Conservation (phyloP, 805 yeast genomes). For the Yarrowia deformans region DNA sequence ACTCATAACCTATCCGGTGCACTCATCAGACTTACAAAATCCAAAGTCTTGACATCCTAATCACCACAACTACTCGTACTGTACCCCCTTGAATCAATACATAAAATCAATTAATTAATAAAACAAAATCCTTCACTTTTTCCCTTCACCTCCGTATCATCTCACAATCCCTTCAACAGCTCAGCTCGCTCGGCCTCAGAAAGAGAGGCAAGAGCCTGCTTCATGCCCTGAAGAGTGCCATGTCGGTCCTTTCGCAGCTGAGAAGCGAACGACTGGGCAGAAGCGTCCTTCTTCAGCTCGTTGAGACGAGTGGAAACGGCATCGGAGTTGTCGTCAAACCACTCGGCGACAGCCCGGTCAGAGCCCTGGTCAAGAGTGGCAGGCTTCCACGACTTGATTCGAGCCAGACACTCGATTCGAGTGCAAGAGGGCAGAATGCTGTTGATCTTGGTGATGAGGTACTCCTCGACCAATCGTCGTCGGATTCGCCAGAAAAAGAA, state of each 20-base stretch:
- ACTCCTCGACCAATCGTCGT: conserved; percentile 93
- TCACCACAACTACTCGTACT: no score
- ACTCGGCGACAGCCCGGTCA: conserved; percentile 79
- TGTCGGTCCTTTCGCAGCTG: conserved; percentile 41
- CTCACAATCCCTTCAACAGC: conserved; percentile 41
- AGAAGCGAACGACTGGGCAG: conserved; percentile 44
- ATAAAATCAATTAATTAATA: neutral
- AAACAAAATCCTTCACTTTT: conserved; percentile 27
- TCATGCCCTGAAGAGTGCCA: conserved; percentile 45
- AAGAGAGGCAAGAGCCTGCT: conserved; percentile 48
- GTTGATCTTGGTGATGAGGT: conserved; percentile 75
- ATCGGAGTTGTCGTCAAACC: conserved; percentile 82
- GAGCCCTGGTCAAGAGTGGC: conserved; percentile 68
- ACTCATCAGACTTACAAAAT: no score
- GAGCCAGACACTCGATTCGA: conserved; percentile 82
- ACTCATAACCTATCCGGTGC: no score
- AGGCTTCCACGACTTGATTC: conserved; percentile 88
- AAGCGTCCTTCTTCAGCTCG: conserved; percentile 45
- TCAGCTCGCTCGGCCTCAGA: conserved; percentile 50
- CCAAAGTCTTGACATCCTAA: no score
- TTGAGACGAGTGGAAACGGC: conserved; percentile 55
- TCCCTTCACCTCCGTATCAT: neutral
- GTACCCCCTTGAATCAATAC: neutral
- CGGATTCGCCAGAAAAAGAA: conserved; percentile 99
- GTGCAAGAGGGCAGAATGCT: conserved; percentile 65